Conservation (phyloP, 179 eudicot genomes). For the Heliamphora pulchella region DNA sequence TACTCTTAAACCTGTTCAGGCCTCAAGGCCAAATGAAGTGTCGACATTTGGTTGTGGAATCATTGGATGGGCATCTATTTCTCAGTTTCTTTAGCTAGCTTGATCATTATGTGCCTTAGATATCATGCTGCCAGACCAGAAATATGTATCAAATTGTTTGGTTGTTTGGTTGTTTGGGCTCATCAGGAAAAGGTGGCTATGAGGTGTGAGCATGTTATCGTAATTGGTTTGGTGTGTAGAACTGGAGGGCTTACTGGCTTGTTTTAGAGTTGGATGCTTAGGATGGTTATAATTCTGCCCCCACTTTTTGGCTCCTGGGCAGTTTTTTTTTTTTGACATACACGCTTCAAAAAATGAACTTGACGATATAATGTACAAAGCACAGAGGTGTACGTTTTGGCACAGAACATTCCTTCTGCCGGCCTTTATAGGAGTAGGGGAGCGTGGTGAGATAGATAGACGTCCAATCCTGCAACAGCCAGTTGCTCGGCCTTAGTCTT, state of each 20-base stretch:
- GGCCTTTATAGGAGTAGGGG: neutral
- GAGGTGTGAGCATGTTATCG: neutral
- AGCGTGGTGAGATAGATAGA: neutral
- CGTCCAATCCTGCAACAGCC: neutral
- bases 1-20: neutral
- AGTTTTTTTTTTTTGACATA: too few relatives aligned
- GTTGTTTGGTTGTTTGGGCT: neutral
- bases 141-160: neutral
- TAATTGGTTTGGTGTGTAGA: neutral
- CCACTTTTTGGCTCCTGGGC: neutral
- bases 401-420: neutral
- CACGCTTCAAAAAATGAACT: too few relatives aligned
- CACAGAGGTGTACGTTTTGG: neutral
- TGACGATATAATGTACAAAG: neutral
- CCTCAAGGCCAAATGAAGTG: neutral
- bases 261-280: neutral
- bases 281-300: neutral
- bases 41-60: neutral
- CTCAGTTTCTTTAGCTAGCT: neutral
- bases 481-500: neutral
- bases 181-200: neutral
- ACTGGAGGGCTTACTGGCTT: neutral
- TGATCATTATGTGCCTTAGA: neutral
- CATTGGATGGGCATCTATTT: neutral
- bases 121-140: too few relatives aligned